Evolutionary conservation across 805 yeast genomes (phyloP).

Genomic region (Saturnispora ahearnii): DNA sequence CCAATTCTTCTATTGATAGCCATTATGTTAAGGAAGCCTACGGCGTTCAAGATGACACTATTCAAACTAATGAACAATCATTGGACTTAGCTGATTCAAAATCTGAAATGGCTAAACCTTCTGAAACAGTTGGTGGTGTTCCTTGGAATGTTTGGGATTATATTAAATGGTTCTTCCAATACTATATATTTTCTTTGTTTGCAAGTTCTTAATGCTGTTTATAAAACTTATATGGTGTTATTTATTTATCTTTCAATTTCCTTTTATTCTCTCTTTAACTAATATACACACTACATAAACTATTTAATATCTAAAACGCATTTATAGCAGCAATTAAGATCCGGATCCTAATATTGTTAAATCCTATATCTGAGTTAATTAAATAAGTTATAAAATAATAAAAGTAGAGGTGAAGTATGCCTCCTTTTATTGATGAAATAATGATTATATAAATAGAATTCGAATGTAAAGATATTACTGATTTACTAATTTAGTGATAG

Average conservation of each 20-base stretch:
- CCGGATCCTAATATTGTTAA: no score
- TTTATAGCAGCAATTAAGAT: no score
- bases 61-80: neutral
- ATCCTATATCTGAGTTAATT: no score
- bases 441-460: no score
- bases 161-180: constrained; percentile 14
- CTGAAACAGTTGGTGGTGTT: neutral
- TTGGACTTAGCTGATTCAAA: neutral
- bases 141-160: constrained; percentile 10
- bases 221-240: neutral
- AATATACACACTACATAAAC: neutral
- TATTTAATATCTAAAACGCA: neutral
- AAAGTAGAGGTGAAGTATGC: no score
- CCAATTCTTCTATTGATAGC: no score
- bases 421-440: no score
- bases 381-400: no score
- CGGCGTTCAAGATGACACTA: neutral
- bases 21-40: neutral
- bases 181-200: constrained; percentile 15
- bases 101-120: neutral
- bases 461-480: no score
- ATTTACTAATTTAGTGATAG: no score
- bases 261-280: neutral
- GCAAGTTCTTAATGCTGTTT: neutral
- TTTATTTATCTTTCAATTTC: neutral